phyloP scores from a whole-genome alignment of 1,139 yeast genomes.

The Kodamaea arcana region DNA sequence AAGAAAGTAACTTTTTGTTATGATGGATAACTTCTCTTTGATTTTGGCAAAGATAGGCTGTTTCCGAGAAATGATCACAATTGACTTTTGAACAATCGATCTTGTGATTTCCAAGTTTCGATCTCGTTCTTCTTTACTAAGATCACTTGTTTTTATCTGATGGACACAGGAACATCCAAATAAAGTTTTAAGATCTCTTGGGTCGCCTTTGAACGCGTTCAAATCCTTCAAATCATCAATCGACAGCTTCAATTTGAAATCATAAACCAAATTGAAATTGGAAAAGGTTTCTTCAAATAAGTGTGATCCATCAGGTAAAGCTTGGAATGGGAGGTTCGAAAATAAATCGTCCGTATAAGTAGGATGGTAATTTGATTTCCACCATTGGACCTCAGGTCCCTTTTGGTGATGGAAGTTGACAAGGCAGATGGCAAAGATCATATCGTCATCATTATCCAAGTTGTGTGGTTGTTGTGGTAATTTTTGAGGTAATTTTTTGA shows the following conservation, averaged over 20 bases:
- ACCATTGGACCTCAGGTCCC: constrained; percentile 94
- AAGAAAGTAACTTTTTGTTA: constrained; percentile 79
- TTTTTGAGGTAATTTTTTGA: not conserved
- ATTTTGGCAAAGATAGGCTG: constrained; percentile 87
- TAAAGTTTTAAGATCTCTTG: constrained; percentile 59
- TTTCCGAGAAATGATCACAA: constrained; percentile 74
- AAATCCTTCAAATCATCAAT: constrained; percentile 43
- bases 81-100: constrained; percentile 86
- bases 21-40: constrained; percentile 84
- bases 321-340: constrained; percentile 92
- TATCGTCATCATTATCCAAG: constrained; percentile 12
- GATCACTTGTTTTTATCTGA: constrained; percentile 65
- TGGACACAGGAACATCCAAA: constrained; percentile 94
- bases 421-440: constrained; percentile 78
- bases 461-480: not conserved
- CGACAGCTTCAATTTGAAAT: constrained; percentile 48
- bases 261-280: constrained; percentile 81
- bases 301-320: constrained; percentile 95
- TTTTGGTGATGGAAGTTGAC: constrained; percentile 92
- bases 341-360: constrained; percentile 48
- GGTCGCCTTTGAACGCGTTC: constrained; percentile 40
- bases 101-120: constrained; percentile 71
- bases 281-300: constrained; percentile 88
- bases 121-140: constrained; percentile 43
- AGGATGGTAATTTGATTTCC: constrained; percentile 64